Base-by-base conservation (phyloP, 768 basidiomycete species). In the Ramaria rubella region DNA sequence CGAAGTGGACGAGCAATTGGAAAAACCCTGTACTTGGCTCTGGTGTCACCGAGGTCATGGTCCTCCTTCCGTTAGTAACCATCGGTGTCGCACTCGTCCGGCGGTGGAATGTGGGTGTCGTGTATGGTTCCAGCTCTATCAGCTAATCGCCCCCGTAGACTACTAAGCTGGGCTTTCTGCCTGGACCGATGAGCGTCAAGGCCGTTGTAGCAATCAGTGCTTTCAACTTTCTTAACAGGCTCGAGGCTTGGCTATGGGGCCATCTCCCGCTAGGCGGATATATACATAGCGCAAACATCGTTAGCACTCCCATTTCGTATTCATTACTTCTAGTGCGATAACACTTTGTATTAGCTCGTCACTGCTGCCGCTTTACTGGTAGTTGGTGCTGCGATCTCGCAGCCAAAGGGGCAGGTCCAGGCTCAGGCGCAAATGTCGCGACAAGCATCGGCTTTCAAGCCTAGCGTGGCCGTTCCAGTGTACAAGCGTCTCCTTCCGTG, bases 1-100 rank as follows among this genome's bases (percentile, higher is more conserved):
- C 82, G 30, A 77, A 79, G 23, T 77, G 75, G 70, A 82, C 84
- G 9, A 78, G 81, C 29, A 77, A 83, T 60, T 67, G 69, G 62
- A 72, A 70, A 24, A 74, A 79, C 60, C 77, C 82, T 14, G 57
- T 82, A 14, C 68, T 75, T 62, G 87, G 87, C 0, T 78, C 87
- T 11, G 73, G 80, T 15, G 60, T 79, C 5, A 79, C 84, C 2
- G 88, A 90, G 69, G 63, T 71, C 8, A 50, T 33, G 11, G 40
- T 50, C 19, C 17, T 56, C 26, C 9, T 50, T n/a, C 38, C 42
- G 29, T 19, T 49, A 14, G 14, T 56, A 7, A 17, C 21, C 40
- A n/a, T 33, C 19, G 46, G 55, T 15, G 24, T 49, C 48, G 21
- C n/a, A n/a, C 33, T 46, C 12, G 23, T 40, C 21, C 9, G 21